Percentiles rank a stretch among this genome's conserved stretches.
Conservation (phyloP, 1,284 basidiomycete species). For the Gomphus sp. region DNA sequence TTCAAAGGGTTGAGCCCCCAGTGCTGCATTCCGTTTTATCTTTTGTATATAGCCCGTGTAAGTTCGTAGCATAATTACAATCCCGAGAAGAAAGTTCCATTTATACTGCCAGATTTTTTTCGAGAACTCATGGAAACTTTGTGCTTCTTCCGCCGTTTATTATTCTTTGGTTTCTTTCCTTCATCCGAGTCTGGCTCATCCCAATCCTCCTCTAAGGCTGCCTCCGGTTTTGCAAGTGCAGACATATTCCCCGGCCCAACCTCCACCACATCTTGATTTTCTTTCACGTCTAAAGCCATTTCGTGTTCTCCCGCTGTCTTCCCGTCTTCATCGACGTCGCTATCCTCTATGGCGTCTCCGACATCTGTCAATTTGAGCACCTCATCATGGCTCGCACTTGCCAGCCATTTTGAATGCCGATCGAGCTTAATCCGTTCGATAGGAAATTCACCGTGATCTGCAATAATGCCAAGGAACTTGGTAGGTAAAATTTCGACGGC, state of each 20-base stretch:
- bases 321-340: slow-evolving; percentile 37
- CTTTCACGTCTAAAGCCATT: slow-evolving; percentile 11
- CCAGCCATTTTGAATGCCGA: slow-evolving; percentile 67
- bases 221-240: slow-evolving; percentile 7
- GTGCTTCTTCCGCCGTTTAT: slow-evolving; percentile 46
- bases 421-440: slow-evolving; percentile 76
- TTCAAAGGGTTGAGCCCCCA: background rate
- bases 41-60: background rate
- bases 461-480: slow-evolving; percentile 83
- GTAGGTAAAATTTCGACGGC: slow-evolving; percentile 88
- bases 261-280: slow-evolving; percentile 14
- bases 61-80: slow-evolving; percentile 29
- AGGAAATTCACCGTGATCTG: slow-evolving; percentile 85
- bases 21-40: background rate
- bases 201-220: slow-evolving; percentile 19
- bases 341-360: slow-evolving; percentile 37
- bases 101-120: slow-evolving; percentile 43
- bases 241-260: slow-evolving; percentile 12
- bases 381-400: slow-evolving; percentile 91
- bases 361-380: slow-evolving; percentile 80
- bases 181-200: slow-evolving; percentile 23
- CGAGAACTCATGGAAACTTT: slow-evolving; percentile 34
- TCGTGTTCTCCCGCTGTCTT: slow-evolving; percentile 24
- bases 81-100: slow-evolving; percentile 61
- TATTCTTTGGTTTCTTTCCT: slow-evolving; percentile 27